These are phyloP conservation scores for Hanseniaspora pseudoguilliermondii DNA, from an alignment of 805 yeast species.

Conservation along the genomic window DNA sequence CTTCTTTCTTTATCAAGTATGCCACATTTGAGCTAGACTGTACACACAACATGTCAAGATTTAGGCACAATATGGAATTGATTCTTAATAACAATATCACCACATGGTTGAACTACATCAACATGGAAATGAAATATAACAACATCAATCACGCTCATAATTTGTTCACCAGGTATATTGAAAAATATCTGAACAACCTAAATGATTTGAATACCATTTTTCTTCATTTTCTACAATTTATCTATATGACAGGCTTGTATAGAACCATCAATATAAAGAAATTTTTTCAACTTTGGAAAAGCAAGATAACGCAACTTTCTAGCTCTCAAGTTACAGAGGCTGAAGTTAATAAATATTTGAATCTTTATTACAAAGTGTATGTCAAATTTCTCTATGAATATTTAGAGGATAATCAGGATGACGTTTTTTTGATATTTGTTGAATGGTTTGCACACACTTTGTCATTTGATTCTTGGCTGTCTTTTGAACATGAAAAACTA, in stretches of 20 bases:
- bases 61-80: conserved; percentile 78
- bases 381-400: neutral
- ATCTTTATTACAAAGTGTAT: neutral
- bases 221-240: neutral
- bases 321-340: neutral
- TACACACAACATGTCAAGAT: conserved; percentile 54
- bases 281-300: neutral
- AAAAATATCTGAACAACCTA: conserved; percentile 48
- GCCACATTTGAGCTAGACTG: conserved; percentile 79
- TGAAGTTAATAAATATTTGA: conserved; percentile 30
- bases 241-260: neutral
- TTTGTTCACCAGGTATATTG: conserved; percentile 63
- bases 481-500: neutral
- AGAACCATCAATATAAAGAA: neutral
- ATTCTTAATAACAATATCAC: conserved; percentile 73
- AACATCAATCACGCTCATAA: conserved; percentile 84
- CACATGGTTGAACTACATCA: conserved; percentile 74
- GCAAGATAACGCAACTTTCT: neutral
- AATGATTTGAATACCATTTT: neutral
- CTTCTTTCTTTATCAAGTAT: conserved; percentile 59
- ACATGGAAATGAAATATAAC: conserved; percentile 56
- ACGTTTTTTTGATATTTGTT: neutral
- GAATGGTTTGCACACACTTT: conserved; percentile 7
- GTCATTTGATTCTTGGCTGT: neutral
- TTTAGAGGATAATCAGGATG: neutral